Evolutionary conservation across 768 basidiomycete species (phyloP), one percentile per base, ranked within the genome.

Genomic region (Russula sp.): DNA sequence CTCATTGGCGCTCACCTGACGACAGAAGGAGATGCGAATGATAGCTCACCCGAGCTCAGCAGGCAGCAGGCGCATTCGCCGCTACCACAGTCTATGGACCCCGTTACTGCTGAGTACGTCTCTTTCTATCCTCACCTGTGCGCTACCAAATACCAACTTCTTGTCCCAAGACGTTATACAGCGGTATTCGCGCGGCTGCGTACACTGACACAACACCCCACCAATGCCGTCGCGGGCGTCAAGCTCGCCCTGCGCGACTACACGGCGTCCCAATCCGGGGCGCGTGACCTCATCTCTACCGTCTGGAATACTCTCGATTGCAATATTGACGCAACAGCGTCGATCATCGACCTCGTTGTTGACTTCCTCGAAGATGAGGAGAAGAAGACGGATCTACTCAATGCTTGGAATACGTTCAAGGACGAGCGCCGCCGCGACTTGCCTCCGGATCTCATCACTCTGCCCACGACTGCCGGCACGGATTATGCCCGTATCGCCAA

Each of bases 381-480:
- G 24, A 95, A 97, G 82, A 88, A 88, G 62, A 79, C 81, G 40
- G 87, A 85, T 60, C 72, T 98, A 1, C 76, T 94, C 57, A 71
- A 78, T 0, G 88, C 90, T 0, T 91, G 95, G 88, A 90, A 89
- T 56, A 85, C 85, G 1, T 94, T 94, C 74, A 86, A 87, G 62
- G 79, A 91, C 32, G 90, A 96, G 90, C 89, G 91, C 85, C 88
- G 86, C 22, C 84, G 85, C 72, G 86, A 93, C 69, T 93, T 94
- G 49, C 24, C 26, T 77, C 93, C 94, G 0, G 87, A 92, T 55
- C 80, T 94, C 2, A 34, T 58, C 44, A n/a, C 32, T 5, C 73
- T 80, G 0, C 86, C 87, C 5, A 78, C 80, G 3, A 73, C 83
- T 3, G 72, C 80, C 0, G 87, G 88, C 10, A 77, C 84, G 0